Percentiles rank a stretch among this genome's conserved stretches.
phyloP scores from a whole-genome alignment of 345 rosid species.

The Moricandia moricandioides region DNA sequence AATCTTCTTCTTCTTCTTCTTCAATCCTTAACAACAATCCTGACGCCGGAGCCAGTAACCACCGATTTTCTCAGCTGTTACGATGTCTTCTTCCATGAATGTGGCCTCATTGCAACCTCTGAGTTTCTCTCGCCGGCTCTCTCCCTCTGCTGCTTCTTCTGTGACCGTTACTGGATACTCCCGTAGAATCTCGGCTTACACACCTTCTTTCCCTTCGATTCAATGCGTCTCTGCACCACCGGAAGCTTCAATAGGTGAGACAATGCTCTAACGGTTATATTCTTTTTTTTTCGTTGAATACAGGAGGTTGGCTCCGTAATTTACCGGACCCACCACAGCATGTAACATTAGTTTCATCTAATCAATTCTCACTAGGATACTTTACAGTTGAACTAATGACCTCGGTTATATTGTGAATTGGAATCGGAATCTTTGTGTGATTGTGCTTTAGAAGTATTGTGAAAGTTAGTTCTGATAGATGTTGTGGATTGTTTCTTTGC shows the following conservation, averaged over 20 bases:
- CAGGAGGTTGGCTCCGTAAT: too few relatives aligned
- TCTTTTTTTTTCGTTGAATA: too few relatives aligned
- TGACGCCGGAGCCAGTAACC: slow-evolving; percentile 5
- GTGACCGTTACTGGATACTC: slow-evolving; percentile 29
- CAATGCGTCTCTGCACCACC: slow-evolving; percentile 40
- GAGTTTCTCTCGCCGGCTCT: slow-evolving; percentile 31
- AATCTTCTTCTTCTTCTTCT: slow-evolving; percentile 3
- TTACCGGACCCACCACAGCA: too few relatives aligned
- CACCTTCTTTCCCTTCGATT: slow-evolving; percentile 34
- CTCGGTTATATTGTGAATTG: too few relatives aligned
- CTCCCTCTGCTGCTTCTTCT: slow-evolving; percentile 15
- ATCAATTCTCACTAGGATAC: too few relatives aligned
- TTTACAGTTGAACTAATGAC: too few relatives aligned
- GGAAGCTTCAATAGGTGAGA: slow-evolving; percentile 40
- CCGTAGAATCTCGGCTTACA: slow-evolving; percentile 14
- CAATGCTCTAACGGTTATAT: slow-evolving; percentile 3
- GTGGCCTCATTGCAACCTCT: slow-evolving; percentile 36
- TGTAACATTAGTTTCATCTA: too few relatives aligned
- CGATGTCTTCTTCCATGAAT: slow-evolving; percentile 27
- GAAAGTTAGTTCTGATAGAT: neutral
- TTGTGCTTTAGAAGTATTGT: neutral
- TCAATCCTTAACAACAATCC: neutral
- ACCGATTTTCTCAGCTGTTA: neutral
- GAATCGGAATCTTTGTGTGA: neutral
- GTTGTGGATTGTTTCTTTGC: slow-evolving; percentile 3